Evolutionary conservation across 2,329 filamentous ascomycete genomes (phyloP), one percentile per base, ranked within the genome.

Genomic region (Lasiodiplodia sp.): DNA sequence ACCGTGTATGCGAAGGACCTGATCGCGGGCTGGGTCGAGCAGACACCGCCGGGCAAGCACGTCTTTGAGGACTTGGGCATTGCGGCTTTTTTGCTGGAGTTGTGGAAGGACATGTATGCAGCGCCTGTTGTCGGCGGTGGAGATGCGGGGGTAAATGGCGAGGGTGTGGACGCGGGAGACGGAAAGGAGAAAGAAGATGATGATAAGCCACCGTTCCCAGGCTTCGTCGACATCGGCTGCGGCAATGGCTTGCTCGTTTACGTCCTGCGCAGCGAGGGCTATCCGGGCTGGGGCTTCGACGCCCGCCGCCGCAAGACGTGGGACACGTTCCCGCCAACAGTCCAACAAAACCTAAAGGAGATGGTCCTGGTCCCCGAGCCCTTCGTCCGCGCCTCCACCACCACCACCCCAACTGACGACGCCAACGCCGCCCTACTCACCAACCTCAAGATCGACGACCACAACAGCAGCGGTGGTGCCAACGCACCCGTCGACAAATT

Each of bases 151-250:
- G 23, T 1, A 3, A 49, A 55, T 2, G 57, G 68, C 1, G 52
- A 69, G 8, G 57, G 69, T 5, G 28, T 28, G 44, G 70, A 69
- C 7, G 69, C 65, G 21, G 34, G 34, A 47, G n/a, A 1, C 2
- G n/a, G 18, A 14, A 21, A 21, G 1, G 31, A 11, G 12, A 11
- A 18, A 7, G 7, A 10, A 47, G n/a, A 21, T n/a, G 21, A 47
- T 2, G 18, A 2, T 2, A 74, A 77, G 55, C 53, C 71, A 0
- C 70, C 72, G 0, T 97, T 97, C 73, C 92, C 93, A 0, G 94
- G 95, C 0, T 99, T 98, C 75, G 92, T 97, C 23, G 96, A 99
- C 75, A 93, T 99, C 56, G 96, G 95, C 5, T 98, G 96, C 76
- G 96, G 96, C 2, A 99, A 98, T 75, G 96, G 96, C 0, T 84